Conservation (phyloP, 2,329 filamentous ascomycete genomes). For the Aureobasidium sp. region DNA sequence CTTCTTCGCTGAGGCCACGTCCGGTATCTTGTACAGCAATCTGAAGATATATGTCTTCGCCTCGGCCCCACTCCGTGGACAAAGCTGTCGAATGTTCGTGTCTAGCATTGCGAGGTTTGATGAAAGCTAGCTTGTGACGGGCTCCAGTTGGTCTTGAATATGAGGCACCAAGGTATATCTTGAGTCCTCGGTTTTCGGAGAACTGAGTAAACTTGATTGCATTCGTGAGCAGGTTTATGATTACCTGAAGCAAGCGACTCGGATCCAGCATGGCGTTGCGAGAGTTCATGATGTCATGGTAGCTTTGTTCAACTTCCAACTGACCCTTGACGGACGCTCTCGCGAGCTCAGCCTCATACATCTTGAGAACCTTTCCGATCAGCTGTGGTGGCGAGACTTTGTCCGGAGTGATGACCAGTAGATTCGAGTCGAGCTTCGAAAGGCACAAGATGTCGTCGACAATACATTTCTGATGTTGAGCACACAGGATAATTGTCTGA, state of each 20-base stretch:
- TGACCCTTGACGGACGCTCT: constrained; percentile 27
- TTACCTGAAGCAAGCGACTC: constrained; percentile 37
- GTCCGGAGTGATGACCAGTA: constrained; percentile 35
- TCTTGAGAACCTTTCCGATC: constrained; percentile 30
- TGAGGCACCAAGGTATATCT: constrained; percentile 33
- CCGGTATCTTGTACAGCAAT: constrained; percentile 33
- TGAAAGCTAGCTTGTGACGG: constrained; percentile 29
- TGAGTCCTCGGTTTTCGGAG: constrained; percentile 30
- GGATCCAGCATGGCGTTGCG: constrained; percentile 36
- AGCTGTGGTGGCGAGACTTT: constrained; percentile 32
- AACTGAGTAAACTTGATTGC: constrained; percentile 42
- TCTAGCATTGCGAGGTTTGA: constrained; percentile 19
- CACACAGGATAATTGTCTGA: constrained; percentile 24
- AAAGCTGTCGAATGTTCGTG: constrained; percentile 19
- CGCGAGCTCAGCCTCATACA: constrained; percentile 35
- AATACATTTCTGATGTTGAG: constrained; percentile 33
- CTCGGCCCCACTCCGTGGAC: constrained; percentile 30
- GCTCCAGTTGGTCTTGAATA: constrained; percentile 27
- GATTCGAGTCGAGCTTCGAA: constrained; percentile 31
- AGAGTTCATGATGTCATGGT: constrained; percentile 28
- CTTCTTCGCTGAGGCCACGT: constrained; percentile 29
- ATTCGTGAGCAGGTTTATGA: constrained; percentile 40
- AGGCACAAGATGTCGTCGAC: constrained; percentile 43
- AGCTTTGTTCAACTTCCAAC: constrained; percentile 32
- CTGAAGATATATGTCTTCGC: constrained; percentile 32